Conservation (phyloP, 352 stramenopile genomes). For the Phytopythium vexans region DNA sequence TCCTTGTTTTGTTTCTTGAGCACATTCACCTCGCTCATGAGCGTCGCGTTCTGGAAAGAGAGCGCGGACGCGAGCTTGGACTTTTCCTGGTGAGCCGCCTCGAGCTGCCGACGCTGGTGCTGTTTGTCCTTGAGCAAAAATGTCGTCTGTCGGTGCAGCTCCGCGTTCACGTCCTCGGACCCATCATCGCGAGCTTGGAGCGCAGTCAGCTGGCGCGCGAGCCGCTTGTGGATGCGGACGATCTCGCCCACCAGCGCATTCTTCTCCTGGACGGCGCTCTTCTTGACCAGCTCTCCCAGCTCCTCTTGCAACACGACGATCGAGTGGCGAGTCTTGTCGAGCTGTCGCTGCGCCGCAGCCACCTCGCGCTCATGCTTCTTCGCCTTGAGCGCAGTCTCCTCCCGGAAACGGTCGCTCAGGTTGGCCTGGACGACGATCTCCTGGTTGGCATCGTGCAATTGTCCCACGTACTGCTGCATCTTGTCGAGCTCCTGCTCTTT, state of each 20-base stretch:
- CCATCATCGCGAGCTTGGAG: conserved; percentile 50
- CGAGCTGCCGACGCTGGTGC: conserved; percentile 59
- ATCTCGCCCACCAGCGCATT: conserved; percentile 56
- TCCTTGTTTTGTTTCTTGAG: conserved; percentile 64
- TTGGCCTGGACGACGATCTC: conserved; percentile 71
- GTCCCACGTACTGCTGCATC: conserved; percentile 57
- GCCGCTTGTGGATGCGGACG: conserved; percentile 59
- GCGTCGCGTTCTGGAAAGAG: conserved; percentile 63
- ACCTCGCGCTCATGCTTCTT: conserved; percentile 49
- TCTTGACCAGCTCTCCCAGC: conserved; percentile 51
- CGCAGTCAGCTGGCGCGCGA: conserved; percentile 48
- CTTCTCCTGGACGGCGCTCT: conserved; percentile 63
- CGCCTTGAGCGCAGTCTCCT: conserved; percentile 33
- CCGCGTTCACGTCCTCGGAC: conserved; percentile 53
- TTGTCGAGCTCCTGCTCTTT: conserved; percentile 64
- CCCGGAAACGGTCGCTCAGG: conserved; percentile 54
- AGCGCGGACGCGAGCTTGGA: conserved; percentile 69
- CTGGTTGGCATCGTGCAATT: conserved; percentile 62
- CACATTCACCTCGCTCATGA: conserved; percentile 65
- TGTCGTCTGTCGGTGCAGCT: conserved; percentile 70
- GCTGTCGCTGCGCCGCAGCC: conserved; percentile 17
- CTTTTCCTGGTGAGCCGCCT: conserved; percentile 57
- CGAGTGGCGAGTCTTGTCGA: conserved; percentile 49
- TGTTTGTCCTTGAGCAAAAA: conserved; percentile 77
- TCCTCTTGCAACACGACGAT: conserved; percentile 67